Percentiles rank a stretch among this genome's conserved stretches.
These are phyloP conservation scores for Cerioporus squamosus DNA, from an alignment of 1,284 basidiomycete species.

Conservation along the genomic window DNA sequence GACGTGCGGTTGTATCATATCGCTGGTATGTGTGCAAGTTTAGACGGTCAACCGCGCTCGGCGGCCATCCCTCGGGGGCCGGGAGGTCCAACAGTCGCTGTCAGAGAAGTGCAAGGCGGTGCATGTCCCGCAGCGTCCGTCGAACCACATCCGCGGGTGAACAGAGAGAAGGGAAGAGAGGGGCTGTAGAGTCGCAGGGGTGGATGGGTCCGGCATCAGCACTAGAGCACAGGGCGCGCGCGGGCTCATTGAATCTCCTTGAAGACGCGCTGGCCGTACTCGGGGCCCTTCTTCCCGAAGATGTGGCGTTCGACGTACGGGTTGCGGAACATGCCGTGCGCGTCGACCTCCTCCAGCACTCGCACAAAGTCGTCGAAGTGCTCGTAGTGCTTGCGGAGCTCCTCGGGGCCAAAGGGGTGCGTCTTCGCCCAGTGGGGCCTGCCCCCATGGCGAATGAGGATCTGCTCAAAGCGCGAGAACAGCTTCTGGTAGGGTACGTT, in stretches of 20 bases:
- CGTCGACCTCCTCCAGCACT: conserved; percentile 79
- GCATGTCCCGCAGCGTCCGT: not conserved
- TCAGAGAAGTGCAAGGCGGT: not conserved
- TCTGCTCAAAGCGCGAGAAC: conserved; percentile 81
- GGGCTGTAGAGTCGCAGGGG: not conserved
- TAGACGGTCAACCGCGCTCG: no score
- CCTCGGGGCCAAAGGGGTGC: conserved; percentile 74
- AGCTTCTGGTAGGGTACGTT: conserved; percentile 86
- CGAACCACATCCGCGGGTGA: not conserved
- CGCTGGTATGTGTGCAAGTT: no score
- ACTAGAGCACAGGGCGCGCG: not conserved
- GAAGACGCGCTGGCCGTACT: conserved; percentile 57
- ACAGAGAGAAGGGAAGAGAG: not conserved
- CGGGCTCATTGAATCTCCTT: conserved; percentile 39
- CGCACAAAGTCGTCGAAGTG: conserved; percentile 81
- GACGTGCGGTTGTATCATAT: no score
- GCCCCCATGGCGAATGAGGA: conserved; percentile 77
- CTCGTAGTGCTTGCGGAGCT: conserved; percentile 78
- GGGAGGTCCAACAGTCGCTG: no score
- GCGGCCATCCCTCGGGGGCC: no score
- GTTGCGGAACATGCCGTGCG: conserved; percentile 79
- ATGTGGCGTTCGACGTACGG: conserved; percentile 81
- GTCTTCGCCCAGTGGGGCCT: conserved; percentile 98
- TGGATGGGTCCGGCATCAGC: no score
- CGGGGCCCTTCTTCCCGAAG: conserved; percentile 53